phyloP scores from a whole-genome alignment of 352 stramenopile species.

The Phytophthora idaei region DNA sequence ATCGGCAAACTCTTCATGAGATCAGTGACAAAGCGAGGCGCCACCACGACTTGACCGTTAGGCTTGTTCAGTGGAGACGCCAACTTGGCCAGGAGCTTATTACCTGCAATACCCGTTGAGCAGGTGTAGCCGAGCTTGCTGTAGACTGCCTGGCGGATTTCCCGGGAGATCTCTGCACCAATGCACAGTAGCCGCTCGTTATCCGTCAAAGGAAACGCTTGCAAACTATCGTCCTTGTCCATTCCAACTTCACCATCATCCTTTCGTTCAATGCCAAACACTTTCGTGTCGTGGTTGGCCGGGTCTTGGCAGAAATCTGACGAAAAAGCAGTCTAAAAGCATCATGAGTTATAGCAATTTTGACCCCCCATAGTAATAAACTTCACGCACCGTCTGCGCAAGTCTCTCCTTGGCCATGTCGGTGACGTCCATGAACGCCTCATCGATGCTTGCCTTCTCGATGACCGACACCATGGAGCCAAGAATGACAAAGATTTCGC shows the following conservation, averaged over 20 bases:
- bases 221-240: constrained; percentile 17
- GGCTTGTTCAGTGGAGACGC: constrained; percentile 84
- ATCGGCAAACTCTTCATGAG: constrained; percentile 80
- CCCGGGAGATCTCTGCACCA: constrained; percentile 64
- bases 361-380: background rate
- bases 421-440: constrained; percentile 85
- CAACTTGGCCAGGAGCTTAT: constrained; percentile 84
- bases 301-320: constrained; percentile 69
- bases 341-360: constrained; percentile 5
- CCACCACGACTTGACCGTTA: constrained; percentile 76
- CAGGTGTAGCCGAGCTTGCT: constrained; percentile 76
- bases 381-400: constrained; percentile 41
- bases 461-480: constrained; percentile 52
- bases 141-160: constrained; percentile 75
- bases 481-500: constrained; percentile 78
- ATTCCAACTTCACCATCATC: constrained; percentile 22
- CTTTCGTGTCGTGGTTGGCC: constrained; percentile 66
- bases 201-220: constrained; percentile 65
- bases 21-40: constrained; percentile 58
- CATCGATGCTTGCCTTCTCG: constrained; percentile 83
- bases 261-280: constrained; percentile 63
- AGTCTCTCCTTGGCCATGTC: constrained; percentile 64
- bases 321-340: constrained; percentile 45
- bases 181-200: constrained; percentile 72
- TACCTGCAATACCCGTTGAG: constrained; percentile 76